phyloP scores from a whole-genome alignment of 148 eudicot genomes.

The Drosera capensis region DNA sequence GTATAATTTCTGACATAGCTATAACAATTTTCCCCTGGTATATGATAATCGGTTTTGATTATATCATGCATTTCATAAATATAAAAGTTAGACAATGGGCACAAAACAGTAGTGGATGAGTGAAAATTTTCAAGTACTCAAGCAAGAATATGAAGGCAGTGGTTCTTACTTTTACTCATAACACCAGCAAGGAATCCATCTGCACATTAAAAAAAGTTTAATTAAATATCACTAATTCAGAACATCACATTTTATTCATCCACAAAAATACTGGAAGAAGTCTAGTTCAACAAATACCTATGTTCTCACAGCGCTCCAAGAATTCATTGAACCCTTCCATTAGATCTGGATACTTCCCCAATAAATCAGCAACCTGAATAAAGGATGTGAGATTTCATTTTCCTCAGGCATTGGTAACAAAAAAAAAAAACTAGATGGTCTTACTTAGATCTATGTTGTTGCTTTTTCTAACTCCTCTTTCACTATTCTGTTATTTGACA shows the following conservation, averaged over 20 bases:
- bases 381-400: neutral
- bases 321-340: constrained; percentile 96
- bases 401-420: too few species aligned
- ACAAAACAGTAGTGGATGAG: neutral
- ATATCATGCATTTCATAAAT: too few species aligned
- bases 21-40: too few species aligned
- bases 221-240: neutral
- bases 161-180: constrained; percentile 57
- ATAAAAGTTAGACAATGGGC: neutral
- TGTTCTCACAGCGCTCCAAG: constrained; percentile 74
- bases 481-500: too few species aligned
- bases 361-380: constrained; percentile 72
- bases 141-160: neutral
- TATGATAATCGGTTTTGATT: too few species aligned
- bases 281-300: constrained; percentile 27
- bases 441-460: neutral
- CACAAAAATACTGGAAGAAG: neutral
- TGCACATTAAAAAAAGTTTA: constrained; percentile 23
- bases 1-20: too few species aligned
- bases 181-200: constrained; percentile 94
- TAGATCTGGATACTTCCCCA: constrained; percentile 83
- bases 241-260: neutral
- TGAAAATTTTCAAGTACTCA: neutral
- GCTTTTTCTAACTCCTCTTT: too few species aligned
- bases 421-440: neutral